Evolutionary conservation across 1,284 basidiomycete genomes (phyloP).

Genomic region (Mycosarcoma maydis): DNA sequence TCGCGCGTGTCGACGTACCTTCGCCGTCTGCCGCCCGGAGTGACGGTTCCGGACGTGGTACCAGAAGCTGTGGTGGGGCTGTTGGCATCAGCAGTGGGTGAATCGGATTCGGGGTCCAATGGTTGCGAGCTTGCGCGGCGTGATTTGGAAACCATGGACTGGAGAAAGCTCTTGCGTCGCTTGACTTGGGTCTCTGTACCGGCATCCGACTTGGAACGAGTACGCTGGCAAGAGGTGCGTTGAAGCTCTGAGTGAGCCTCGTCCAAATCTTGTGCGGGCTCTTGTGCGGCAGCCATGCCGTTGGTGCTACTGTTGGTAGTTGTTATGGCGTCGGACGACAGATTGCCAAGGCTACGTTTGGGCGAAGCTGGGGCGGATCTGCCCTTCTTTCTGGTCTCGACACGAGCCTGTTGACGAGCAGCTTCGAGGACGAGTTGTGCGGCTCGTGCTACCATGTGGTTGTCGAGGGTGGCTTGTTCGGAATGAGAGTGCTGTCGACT

Average conservation of each 20-base stretch:
- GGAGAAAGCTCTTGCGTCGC: slow-evolving; percentile 38
- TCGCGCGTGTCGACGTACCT: slow-evolving; percentile 54
- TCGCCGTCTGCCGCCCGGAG: slow-evolving; percentile 35
- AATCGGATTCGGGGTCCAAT: slow-evolving; percentile 9
- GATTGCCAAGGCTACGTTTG: slow-evolving; percentile 20
- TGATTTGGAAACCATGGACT: slow-evolving; percentile 22
- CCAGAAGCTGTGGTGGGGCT: slow-evolving; percentile 11
- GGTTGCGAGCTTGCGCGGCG: slow-evolving; percentile 4
- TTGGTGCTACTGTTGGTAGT: slow-evolving; percentile 1
- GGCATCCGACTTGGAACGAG: slow-evolving; percentile 47
- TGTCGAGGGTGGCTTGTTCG: slow-evolving; percentile 22
- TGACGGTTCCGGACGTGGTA: slow-evolving; percentile 23
- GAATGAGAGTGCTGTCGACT: slow-evolving; percentile 18
- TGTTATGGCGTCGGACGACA: slow-evolving; percentile 22
- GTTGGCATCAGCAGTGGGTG: slow-evolving; percentile 17
- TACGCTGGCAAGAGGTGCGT: slow-evolving; percentile 26
- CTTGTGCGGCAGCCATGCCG: neutral
- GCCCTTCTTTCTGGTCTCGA: slow-evolving; percentile 40
- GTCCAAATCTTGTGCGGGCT: neutral
- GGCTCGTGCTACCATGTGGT: slow-evolving; percentile 46
- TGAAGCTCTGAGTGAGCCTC: slow-evolving; percentile 3
- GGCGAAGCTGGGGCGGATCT: slow-evolving; percentile 43
- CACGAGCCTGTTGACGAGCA: slow-evolving; percentile 45
- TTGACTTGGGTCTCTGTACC: slow-evolving; percentile 23
- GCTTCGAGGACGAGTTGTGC: slow-evolving; percentile 51